Conservation (phyloP, 805 yeast species). For the Metschnikowia koreensis region DNA sequence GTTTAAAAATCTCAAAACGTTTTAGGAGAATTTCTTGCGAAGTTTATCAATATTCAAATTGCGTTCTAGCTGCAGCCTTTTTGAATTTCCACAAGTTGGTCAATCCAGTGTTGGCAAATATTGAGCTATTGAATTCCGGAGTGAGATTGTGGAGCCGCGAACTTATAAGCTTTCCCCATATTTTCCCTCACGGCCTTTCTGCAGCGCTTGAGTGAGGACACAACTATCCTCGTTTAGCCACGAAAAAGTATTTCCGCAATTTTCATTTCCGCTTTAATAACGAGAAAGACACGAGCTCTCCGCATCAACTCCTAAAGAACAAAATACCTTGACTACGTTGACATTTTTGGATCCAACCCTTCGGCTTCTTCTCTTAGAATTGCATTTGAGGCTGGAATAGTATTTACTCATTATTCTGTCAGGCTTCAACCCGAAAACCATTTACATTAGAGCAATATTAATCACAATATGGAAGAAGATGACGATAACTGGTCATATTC, state of each 20-base stretch:
- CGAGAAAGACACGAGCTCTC: no score
- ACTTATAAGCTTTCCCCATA: not conserved
- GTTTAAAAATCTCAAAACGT: no score
- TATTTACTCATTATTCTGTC: not conserved
- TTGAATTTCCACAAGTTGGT: no score
- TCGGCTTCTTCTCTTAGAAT: not conserved
- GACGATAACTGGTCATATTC: conserved; percentile 44
- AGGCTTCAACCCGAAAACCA: not conserved
- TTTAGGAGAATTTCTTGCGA: no score
- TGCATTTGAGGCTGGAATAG: not conserved
- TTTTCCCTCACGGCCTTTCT: not conserved
- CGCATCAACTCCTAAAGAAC: no score
- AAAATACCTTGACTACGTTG: no score
- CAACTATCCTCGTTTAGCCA: not conserved
- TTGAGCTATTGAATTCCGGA: not conserved
- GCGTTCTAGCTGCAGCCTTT: no score
- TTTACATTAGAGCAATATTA: not conserved
- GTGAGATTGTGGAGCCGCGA: not conserved
- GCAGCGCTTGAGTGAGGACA: conserved; percentile 1
- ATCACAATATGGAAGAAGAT: conserved; percentile 26
- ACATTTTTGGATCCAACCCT: no score
- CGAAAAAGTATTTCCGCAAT: not conserved
- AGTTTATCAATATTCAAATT: no score
- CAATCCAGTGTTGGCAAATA: no score
- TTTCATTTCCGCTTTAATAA: not conserved